Base-by-base conservation (phyloP, 2,329 filamentous ascomycete genomes). In the Blumeria graminis region DNA sequence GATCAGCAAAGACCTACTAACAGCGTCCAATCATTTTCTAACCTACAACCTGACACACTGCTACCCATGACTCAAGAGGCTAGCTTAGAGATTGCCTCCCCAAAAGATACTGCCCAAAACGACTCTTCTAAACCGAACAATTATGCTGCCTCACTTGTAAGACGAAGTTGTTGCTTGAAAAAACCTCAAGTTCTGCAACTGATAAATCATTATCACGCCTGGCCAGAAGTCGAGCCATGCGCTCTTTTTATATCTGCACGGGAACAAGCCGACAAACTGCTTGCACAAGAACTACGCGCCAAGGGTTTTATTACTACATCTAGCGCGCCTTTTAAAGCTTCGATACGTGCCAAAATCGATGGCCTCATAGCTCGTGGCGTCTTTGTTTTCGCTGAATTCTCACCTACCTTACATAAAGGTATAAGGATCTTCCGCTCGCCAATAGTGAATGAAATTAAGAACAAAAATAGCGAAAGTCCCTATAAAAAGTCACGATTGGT, bases 401-500 rank as follows among this genome's bases (percentile, higher is more conserved):
- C 7, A 38, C 18, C 3, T 11, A 38, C 13, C 8, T 14, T 13
- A 55, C n/a, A 11, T 10, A 14, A 22, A n/a, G 43, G 43, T 22
- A 48, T 48, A 48, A n/a, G 43, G 43, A n/a, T 48, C 11, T 48
- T 48, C 22, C 43, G 18, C 43, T 48, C 43, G 14, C 14, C 3
- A 22, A n/a, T 48, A n/a, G n/a, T 41, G 11, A n/a, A 41, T n/a
- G 11, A 41, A 41, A n/a, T 41, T 11, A 41, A 41, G n/a, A n/a
- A 3, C 16, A 48, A 48, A 22, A 48, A 2, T n/a, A 6, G 13
- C 11, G 16, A 22, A n/a, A 48, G 13, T n/a, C 43, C 52, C 2
- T 55, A 36, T 22, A 33, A 55, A 22, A 55, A 55, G 39, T 55
- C 52, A 10, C 14, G 52, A 22, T 14, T 55, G n/a, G 52, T 55